Percentiles rank a stretch among this genome's conserved stretches.
phyloP scores from a whole-genome alignment of 208 protist species.

The Polymyxa betae region DNA sequence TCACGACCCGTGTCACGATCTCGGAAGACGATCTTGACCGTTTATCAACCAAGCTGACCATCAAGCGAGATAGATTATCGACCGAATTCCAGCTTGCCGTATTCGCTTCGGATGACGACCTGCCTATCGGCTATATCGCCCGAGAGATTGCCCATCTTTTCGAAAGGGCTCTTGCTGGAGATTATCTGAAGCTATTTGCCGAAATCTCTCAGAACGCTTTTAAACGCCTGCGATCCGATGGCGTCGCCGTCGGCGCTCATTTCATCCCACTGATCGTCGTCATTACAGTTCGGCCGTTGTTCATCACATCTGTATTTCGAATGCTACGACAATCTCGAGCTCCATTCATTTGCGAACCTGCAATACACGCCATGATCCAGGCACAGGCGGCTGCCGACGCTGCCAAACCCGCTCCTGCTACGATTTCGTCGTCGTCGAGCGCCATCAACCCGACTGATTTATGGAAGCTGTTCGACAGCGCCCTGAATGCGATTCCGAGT shows the following conservation, averaged over 20 bases:
- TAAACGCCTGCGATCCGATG: background rate
- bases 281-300: background rate
- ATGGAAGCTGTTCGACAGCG: constrained; percentile 16
- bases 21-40: background rate
- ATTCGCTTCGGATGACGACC: background rate
- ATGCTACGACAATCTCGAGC: background rate
- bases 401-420: background rate
- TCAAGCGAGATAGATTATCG: background rate
- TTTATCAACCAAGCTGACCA: background rate
- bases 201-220: background rate
- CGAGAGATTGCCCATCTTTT: background rate
- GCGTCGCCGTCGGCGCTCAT: background rate
- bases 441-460: background rate
- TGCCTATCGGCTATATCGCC: background rate
- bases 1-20: background rate
- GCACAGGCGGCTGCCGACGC: background rate
- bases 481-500: background rate
- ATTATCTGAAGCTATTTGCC: background rate
- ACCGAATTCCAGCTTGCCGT: constrained; percentile 9
- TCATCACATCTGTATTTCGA: background rate
- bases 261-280: background rate
- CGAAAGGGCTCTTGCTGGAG: background rate
- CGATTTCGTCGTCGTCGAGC: background rate
- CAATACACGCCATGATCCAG: background rate
- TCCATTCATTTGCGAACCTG: constrained; percentile 11